Base-by-base conservation (phyloP, 1,284 basidiomycete genomes). In the Uromyces viciae-fabae region DNA sequence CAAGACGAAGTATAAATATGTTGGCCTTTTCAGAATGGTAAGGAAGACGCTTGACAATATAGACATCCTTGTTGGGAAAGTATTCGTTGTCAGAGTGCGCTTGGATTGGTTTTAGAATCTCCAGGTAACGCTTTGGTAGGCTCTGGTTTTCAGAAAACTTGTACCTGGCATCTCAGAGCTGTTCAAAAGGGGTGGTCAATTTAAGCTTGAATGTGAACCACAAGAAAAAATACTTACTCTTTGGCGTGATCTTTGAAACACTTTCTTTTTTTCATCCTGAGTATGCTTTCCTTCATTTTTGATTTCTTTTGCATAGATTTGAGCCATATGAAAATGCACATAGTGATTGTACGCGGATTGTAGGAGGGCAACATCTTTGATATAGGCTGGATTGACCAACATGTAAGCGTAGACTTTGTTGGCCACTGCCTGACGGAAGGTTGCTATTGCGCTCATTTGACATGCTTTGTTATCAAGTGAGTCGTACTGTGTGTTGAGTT, bases 391-490 rank as follows among this genome's bases (percentile, higher is more conserved):
- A 46, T 77, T 77, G 40, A 77, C 46, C 14, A 31, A 46, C 75
- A 77, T 77, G 62, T 49, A 77, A 1, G 9, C n/a, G 43, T 62
- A 77, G 17, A 43, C 75, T 25, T 31, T 33, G 9, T 8, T 31
- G 9, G 62, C 75, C n/a, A 42, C 64, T 4, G 19, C 5, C 17
- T 74, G 52, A 8, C 52, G 72, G 33, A 74, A 74, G 36, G 46
- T 74, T 17, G 3, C 40, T 19, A 74, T 40, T 8, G 72, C 72
- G 40, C 52, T 31, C 22, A 60, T 58, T 2, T 38, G n/a, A 52
- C 46, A 54, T 11, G 72, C 72, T 19, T 58, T 28, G 52, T 74
- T 74, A 36, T 58, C 36, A 5, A 74, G n/a, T 19, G 72, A 74
- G n/a, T 74, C 72, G 15, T 46, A 17, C 31, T 38, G 25, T 28